These are phyloP conservation scores for Pelargonium citronellum DNA, from an alignment of 441 rosid genomes.

Conservation along the genomic window DNA sequence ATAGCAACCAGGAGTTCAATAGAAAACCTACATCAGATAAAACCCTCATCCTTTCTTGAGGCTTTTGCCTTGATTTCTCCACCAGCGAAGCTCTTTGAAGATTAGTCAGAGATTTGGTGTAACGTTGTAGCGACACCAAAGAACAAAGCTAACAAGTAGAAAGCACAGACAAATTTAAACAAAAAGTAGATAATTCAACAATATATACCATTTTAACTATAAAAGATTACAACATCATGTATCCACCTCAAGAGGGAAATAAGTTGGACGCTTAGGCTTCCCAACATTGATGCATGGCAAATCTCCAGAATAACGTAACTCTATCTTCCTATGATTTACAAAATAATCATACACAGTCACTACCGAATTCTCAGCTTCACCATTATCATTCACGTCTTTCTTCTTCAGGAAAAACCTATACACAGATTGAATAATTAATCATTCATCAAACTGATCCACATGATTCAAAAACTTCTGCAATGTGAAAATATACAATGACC, in stretches of 20 bases:
- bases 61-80: slow-evolving; percentile 83
- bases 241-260: slow-evolving; percentile 61
- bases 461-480: too few species aligned
- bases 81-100: slow-evolving; percentile 73
- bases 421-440: too few species aligned
- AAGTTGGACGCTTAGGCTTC: slow-evolving; percentile 77
- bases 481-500: too few species aligned
- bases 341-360: slow-evolving; percentile 65
- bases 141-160: slow-evolving; percentile 43
- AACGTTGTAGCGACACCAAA: slow-evolving; percentile 68
- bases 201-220: too few species aligned
- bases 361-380: slow-evolving; percentile 36
- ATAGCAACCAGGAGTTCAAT: not conserved
- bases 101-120: slow-evolving; percentile 55
- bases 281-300: slow-evolving; percentile 79
- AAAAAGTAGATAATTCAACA: not conserved
- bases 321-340: slow-evolving; percentile 39
- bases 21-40: slow-evolving; percentile 44
- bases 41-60: slow-evolving; percentile 69
- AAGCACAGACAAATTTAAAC: slow-evolving; percentile 10
- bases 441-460: too few species aligned
- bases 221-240: not conserved
- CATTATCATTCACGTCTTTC: slow-evolving; percentile 24
- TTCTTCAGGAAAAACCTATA: slow-evolving; percentile 54
- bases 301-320: slow-evolving; percentile 54